A percentile compares a stretch with the other conserved stretches of the same genome.
phyloP scores from a whole-genome alignment of 208 protist species.

The Crithidia bombi region DNA sequence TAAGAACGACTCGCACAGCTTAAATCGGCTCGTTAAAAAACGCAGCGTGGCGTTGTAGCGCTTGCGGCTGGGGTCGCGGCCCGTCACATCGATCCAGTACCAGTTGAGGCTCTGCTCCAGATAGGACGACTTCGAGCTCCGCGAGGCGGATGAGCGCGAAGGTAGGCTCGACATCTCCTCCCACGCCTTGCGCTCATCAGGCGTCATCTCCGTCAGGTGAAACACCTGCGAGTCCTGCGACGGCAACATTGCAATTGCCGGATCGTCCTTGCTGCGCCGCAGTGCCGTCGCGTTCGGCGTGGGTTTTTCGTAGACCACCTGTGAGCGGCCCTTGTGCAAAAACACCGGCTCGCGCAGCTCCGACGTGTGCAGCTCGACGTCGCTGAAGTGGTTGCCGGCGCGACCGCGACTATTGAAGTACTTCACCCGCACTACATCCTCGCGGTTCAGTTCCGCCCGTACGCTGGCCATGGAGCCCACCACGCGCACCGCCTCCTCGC shows the following conservation, averaged over 20 bases:
- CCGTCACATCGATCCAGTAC: slow-evolving; percentile 88
- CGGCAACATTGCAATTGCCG: slow-evolving; percentile 3
- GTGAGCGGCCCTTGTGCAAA: slow-evolving; percentile 50
- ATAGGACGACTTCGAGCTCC: slow-evolving; percentile 47
- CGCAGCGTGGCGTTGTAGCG: slow-evolving; percentile 71
- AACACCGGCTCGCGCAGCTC: slow-evolving; percentile 68
- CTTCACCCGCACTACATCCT: slow-evolving; percentile 59
- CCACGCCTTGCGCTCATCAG: slow-evolving; percentile 38
- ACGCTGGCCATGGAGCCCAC: slow-evolving; percentile 8
- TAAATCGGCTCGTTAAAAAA: slow-evolving; percentile 68
- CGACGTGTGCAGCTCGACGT: slow-evolving; percentile 64
- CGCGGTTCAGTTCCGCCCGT: slow-evolving; percentile 38
- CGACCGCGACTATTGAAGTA: slow-evolving; percentile 88
- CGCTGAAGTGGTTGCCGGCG: slow-evolving; percentile 49
- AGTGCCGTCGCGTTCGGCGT: background rate
- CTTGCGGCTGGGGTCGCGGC: slow-evolving; percentile 57
- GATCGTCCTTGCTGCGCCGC: background rate
- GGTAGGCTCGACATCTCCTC: slow-evolving; percentile 32
- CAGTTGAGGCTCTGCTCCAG: slow-evolving; percentile 88
- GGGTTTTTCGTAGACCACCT: slow-evolving; percentile 5
- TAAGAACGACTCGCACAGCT: slow-evolving; percentile 80
- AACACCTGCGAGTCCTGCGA: slow-evolving; percentile 22
- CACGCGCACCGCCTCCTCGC: slow-evolving; percentile 19
- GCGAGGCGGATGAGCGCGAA: slow-evolving; percentile 17
- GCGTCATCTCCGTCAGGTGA: slow-evolving; percentile 25